Percentiles rank a stretch among this genome's conserved stretches.
Conservation (phyloP, 495 filamentous ascomycete genomes). For the Penicillium macrosclerotiorum region DNA sequence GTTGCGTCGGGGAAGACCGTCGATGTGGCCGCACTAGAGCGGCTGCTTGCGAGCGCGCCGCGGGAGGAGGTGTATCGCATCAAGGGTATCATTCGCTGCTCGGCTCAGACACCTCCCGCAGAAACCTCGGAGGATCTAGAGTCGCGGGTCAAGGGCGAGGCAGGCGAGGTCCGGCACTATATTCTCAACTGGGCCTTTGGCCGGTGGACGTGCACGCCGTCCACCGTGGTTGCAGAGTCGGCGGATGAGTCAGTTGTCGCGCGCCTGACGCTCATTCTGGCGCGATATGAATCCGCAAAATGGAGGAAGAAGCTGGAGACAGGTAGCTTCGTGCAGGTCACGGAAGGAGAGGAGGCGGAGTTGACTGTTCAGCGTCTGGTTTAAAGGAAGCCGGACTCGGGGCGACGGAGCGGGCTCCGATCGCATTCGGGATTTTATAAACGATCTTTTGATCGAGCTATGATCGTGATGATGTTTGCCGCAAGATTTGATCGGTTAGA, state of each 20-base stretch:
- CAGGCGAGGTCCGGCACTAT: conserved; percentile 42
- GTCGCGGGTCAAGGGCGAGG: conserved; percentile 8
- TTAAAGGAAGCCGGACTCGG: conserved; percentile 21
- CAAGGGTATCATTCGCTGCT: conserved; percentile 72
- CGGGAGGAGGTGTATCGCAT: conserved; percentile 95
- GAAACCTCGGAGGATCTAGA: conserved; percentile 53
- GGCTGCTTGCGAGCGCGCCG: conserved; percentile 65
- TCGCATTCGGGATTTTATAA: no score
- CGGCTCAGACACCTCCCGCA: conserved; percentile 51
- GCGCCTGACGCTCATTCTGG: conserved; percentile 82
- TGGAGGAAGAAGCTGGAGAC: conserved; percentile 83
- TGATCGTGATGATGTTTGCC: no score
- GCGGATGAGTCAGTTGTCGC: conserved; percentile 50
- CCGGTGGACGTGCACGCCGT: conserved; percentile 80
- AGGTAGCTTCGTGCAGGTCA: conserved; percentile 55
- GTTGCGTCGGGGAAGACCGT: conserved; percentile 39
- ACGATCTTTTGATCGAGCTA: no score
- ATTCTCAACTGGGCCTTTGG: conserved; percentile 99
- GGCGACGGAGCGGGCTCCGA: conserved; percentile 14
- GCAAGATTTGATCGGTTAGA: no score
- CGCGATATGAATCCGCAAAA: conserved; percentile 78
- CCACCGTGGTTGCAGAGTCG: conserved; percentile 40
- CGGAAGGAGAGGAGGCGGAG: conserved; percentile 18
- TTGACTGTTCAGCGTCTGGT: conserved; percentile 41
- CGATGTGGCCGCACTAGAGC: conserved; percentile 62